Base-by-base conservation (phyloP, 2,329 filamentous ascomycete genomes). In the Colletotrichum sp. region DNA sequence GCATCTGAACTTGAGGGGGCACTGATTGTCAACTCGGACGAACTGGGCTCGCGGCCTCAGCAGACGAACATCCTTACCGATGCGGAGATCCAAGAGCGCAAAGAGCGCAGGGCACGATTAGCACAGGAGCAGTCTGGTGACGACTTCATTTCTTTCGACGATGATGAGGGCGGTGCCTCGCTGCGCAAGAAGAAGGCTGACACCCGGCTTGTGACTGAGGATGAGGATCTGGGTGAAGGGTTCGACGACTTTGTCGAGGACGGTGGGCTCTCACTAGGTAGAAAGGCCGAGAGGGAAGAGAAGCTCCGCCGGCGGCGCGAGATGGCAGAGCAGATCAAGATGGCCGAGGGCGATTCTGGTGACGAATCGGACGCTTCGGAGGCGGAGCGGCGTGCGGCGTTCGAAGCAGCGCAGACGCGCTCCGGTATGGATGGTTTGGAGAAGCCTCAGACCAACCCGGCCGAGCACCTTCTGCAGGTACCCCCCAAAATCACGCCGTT, bases 161-260 rank as follows among this genome's bases (percentile, higher is more conserved):
- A 90, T 39, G 88, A 88, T n/a, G 89, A 90, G 64, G 84, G 85
- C 34, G 22, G 55, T 5, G 30, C 39, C 4, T 68, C 62, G 12
- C 72, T 76, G 44, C 75, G 75, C 10, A 89, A 69, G 86, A 88
- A 74, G 82, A 84, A 55, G 85, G 86, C 92, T 39, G 90, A 96
- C 77, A 94, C 94, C 8, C 91, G 96, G 2, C 89, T 99, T 3
- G 90, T 96, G 8, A 91, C 90, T 57, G 96, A 98, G 39, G 96
- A 99, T 80, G 96, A 99, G 82, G 95, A 99, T 81, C 90, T 98
- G 0, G 95, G 95, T 48, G 97, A 99, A 85, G 96, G 96, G 0
- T 99, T 98, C 80, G 96, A 99, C 76, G 94, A 96, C 71, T 98
- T 95, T 80, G 95, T 97, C 10, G 95, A 97, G 55, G 95, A 98